Percentiles rank a stretch among this genome's conserved stretches.
phyloP scores from a whole-genome alignment of 2,329 filamentous ascomycete genomes.

The Sarocladiaceae sp. region DNA sequence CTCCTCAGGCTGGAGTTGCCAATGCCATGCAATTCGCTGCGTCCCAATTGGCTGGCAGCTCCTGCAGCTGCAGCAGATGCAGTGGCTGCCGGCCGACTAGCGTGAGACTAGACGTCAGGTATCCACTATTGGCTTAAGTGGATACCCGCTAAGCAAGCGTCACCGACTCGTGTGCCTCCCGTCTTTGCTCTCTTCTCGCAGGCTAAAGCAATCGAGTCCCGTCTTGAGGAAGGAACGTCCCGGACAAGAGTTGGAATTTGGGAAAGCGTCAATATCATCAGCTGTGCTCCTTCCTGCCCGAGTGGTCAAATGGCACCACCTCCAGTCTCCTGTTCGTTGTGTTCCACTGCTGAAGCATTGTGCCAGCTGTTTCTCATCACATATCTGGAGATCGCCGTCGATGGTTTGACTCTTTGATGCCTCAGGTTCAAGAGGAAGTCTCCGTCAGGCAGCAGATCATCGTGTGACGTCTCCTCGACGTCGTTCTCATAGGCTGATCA shows the following conservation, averaged over 20 bases:
- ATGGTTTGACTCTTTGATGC: no score
- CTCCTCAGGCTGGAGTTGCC: constrained; percentile 7
- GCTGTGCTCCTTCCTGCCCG: constrained; percentile 2
- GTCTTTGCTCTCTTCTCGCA: neutral
- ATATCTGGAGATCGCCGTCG: no score
- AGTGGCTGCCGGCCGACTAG: constrained; percentile 1
- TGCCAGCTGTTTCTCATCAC: neutral
- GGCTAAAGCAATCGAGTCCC: no score
- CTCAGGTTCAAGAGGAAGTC: neutral
- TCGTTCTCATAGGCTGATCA: neutral
- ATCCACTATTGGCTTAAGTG: neutral
- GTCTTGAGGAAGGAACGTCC: neutral
- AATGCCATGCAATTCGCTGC: neutral
- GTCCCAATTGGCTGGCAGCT: neutral
- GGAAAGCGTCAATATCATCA: neutral
- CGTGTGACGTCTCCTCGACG: neutral
- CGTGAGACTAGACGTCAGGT: neutral
- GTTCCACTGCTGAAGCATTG: neutral
- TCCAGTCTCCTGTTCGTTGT: neutral
- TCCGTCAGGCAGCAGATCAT: no score
- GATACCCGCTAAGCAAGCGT: neutral
- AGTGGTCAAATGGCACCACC: neutral
- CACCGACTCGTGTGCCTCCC: constrained; percentile 7
- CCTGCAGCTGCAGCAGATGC: neutral
- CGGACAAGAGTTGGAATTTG: neutral